Base-by-base conservation (phyloP, 2,329 filamentous ascomycete species). In the Clonostachys rosea region DNA sequence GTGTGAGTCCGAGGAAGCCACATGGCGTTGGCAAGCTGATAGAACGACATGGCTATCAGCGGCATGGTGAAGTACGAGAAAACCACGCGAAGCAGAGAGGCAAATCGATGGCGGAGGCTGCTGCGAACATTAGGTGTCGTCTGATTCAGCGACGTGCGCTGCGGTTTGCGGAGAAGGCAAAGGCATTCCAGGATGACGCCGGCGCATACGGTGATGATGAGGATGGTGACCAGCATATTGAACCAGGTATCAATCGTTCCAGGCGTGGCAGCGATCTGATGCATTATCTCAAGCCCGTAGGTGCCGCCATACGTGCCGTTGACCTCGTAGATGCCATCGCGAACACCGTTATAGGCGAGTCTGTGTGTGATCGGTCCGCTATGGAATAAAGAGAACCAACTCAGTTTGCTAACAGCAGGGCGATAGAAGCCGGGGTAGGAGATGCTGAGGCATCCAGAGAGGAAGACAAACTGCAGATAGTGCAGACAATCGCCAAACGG, bases 1-100 rank as follows among this genome's bases (percentile, higher is more conserved):
- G 52, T 57, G 36, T 64, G 57, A 33, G 63, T 60, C 1, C 51
- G 8, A 0, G 62, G 60, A 2, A 57, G 34, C 0, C 43, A 12
- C 1, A 20, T 18, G 2, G 50, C 53, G 20, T 50, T 46, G n/a
- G 51, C 52, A 42, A 91, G 70, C 59, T 91, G 87, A 58, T 88
- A 91, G 53, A 87, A 77, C 7, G 86, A 88, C 43, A 90, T 65
- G 0, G 87, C 76, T 10, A 89, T 75, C 41, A 90, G 74, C 0
- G 88, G 88, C 7, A 91, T 67, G 41, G 90, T 71, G 55, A 91
- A 85, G 65, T 84, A 91, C 63, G 87, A 90, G 69, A 87, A 86
- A 7, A 87, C 76, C 49, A 91, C 76, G 24, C 87, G 79, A 50
- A 90, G 68, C 39, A 80, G 55, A 9, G 50, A 10, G 44, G 10